A percentile compares a stretch with the other conserved stretches of the same genome.
Evolutionary conservation across 2,329 filamentous ascomycete species (phyloP).

Genomic region (Curvularia verruculosa): DNA sequence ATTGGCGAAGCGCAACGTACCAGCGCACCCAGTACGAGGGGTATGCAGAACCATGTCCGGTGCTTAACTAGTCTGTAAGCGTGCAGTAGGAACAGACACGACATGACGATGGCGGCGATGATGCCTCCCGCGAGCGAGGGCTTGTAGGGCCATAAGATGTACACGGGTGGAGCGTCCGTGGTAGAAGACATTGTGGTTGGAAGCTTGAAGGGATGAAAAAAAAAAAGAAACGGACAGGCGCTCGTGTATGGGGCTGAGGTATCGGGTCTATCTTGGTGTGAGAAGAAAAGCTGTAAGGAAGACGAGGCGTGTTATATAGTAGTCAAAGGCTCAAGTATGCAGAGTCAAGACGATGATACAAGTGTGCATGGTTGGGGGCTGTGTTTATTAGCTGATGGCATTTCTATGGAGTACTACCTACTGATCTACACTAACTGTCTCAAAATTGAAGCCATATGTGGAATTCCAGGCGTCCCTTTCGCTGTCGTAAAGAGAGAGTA

Average conservation of each 20-base stretch:
- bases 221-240: too few species aligned
- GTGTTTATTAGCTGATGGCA: background rate
- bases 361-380: background rate
- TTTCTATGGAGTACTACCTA: background rate
- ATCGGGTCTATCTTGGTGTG: too few species aligned
- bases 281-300: too few species aligned
- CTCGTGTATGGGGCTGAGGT: too few species aligned
- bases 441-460: background rate
- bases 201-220: background rate
- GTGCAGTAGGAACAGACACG: constrained; percentile 52
- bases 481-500: constrained; percentile 4
- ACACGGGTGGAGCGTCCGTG: constrained; percentile 22
- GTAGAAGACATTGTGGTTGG: constrained; percentile 5
- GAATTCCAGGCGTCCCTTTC: background rate
- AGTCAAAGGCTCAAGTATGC: background rate
- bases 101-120: constrained; percentile 58
- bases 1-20: background rate
- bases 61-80: constrained; percentile 52
- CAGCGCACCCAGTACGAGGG: constrained; percentile 56
- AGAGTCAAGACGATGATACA: background rate
- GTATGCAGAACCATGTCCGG: constrained; percentile 59
- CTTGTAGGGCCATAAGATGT: constrained; percentile 49
- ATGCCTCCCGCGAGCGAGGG: constrained; percentile 57
- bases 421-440: background rate
- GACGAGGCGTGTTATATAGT: too few species aligned